A percentile compares a stretch with the other conserved stretches of the same genome.
Evolutionary conservation across 441 rosid species (phyloP).

Genomic region (Pelargonium australe): DNA sequence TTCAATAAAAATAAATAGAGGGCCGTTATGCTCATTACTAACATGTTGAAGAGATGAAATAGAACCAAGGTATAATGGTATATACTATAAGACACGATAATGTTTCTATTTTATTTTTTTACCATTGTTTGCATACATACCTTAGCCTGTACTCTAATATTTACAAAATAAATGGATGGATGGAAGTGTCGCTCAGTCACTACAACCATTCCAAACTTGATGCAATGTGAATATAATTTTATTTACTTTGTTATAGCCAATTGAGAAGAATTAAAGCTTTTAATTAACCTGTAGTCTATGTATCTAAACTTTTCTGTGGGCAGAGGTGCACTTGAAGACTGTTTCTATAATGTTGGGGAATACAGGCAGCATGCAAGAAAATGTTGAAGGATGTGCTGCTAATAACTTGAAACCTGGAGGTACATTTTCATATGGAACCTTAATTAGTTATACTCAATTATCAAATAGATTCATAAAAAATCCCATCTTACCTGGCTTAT

Average conservation of each 20-base stretch:
- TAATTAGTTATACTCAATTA: too few relatives aligned
- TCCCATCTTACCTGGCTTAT: too few relatives aligned
- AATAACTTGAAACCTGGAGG: conserved; percentile 24
- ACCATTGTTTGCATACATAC: background rate
- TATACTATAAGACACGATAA: background rate
- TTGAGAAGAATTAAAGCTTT: background rate
- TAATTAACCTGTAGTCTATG: background rate
- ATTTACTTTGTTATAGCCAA: background rate
- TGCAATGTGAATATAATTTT: background rate
- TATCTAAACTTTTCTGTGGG: conserved; percentile 11
- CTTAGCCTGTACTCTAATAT: background rate
- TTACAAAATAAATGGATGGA: background rate
- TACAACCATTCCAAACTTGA: background rate
- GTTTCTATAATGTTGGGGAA: conserved; percentile 24
- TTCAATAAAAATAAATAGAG: too few relatives aligned
- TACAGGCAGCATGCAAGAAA: conserved; percentile 22
- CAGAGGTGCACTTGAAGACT: conserved; percentile 26
- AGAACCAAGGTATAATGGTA: too few relatives aligned
- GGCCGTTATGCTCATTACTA: too few relatives aligned
- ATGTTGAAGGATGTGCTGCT: conserved; percentile 16
- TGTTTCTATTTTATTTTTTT: background rate
- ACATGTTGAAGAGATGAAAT: too few relatives aligned
- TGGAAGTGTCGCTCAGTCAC: too few relatives aligned
- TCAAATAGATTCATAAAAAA: too few relatives aligned
- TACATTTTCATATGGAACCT: conserved; percentile 15